Evolutionary conservation across 2,329 filamentous ascomycete genomes (phyloP), one percentile per base, ranked within the genome.

Genomic region (Neopestalotiopsis clavispora): DNA sequence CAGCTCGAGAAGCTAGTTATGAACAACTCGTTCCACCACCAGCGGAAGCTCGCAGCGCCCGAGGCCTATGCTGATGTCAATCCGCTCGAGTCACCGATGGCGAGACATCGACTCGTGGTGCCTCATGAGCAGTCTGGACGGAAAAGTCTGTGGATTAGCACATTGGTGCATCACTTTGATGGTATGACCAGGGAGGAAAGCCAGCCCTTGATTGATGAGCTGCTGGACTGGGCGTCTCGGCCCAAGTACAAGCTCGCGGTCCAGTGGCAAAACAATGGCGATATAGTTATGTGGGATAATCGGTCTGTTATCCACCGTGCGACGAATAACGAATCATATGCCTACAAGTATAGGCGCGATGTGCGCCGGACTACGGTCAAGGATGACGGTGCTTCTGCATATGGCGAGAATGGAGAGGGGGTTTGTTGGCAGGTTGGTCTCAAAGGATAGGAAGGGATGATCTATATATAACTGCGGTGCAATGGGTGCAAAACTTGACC

Each of bases 251-350:
- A 81, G 0, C 69, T 84, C 7, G 80, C 78, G 5, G 80, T 89
- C 3, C 75, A 79, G 56, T 90, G 87, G 87, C 71, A 83, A 32
- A 74, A 82, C 9, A 73, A 77, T 0, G 82, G 85, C 0, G 88
- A 90, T 73, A 60, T 90, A 68, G 75, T 90, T 14, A 80, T 87
- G 20, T 90, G 88, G 88, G 88, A 90, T 72, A 90, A 90, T 74
- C 85, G 85, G 0, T 83, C 81, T 62, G 84, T 86, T 17, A 82
- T 90, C 80, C 87, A 90, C 75, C 77, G 86, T 4, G 85, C 86
- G 0, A 82, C 80, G 1, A 78, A 80, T 1, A 17, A 4, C n/a
- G 87, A 86, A 0, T 74, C 75, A 0, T 88, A 86, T 69, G 81
- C 82, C 70, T 83, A 84, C 0, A 84, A 81, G 72, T 85, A 81